Evolutionary conservation across 306 rosid species (phyloP).

Genomic region (Delonix regia): DNA sequence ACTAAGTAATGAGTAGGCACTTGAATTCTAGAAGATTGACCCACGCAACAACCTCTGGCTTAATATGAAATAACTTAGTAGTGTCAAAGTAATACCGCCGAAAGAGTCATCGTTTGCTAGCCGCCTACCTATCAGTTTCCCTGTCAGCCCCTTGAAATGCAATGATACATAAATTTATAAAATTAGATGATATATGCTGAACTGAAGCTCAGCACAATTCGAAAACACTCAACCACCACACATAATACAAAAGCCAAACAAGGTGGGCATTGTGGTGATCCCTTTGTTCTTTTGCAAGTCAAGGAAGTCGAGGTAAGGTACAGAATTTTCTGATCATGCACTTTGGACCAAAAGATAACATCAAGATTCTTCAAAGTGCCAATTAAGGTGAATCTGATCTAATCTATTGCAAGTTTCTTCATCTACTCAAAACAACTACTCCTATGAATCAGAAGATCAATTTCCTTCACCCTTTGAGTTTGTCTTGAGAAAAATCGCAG

Average conservation of each 20-base stretch:
- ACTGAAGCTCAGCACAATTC: neutral
- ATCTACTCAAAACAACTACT: neutral
- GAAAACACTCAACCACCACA: neutral
- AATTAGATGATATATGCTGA: neutral
- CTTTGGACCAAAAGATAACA: neutral
- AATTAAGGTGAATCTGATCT: neutral
- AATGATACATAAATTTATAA: neutral
- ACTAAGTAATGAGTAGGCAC: neutral
- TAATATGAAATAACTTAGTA: neutral
- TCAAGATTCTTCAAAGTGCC: neutral
- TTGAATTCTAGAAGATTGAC: neutral
- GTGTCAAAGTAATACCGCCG: conserved; percentile 47
- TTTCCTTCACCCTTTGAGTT: neutral
- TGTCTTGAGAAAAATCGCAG: neutral
- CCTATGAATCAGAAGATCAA: neutral
- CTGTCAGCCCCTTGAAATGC: neutral
- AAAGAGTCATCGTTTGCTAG: conserved; percentile 49
- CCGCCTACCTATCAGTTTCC: conserved; percentile 19
- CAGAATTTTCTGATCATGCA: neutral
- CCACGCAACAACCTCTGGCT: neutral
- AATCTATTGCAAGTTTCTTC: neutral
- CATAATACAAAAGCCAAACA: neutral
- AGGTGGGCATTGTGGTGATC: neutral
- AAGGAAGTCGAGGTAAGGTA: neutral
- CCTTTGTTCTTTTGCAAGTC: conserved; percentile 3